phyloP scores from a whole-genome alignment of 345 rosid species.

The Camelina sativa region DNA sequence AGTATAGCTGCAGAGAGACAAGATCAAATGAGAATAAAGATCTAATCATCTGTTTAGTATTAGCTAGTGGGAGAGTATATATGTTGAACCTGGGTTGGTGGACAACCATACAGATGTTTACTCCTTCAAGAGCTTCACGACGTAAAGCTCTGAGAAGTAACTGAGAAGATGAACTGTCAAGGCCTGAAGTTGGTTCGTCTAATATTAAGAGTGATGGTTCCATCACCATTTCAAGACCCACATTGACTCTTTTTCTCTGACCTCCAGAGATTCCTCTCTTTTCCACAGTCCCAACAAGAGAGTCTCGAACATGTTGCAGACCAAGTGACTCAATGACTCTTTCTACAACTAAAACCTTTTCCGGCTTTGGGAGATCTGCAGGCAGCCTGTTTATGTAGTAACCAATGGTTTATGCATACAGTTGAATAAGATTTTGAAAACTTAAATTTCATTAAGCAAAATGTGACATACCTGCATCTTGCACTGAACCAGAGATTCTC shows the following conservation, averaged over 20 bases:
- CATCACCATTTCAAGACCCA: slow-evolving; percentile 99
- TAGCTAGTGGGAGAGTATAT: slow-evolving; percentile 11
- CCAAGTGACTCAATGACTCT: slow-evolving; percentile 92
- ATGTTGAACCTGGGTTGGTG: slow-evolving; percentile 91
- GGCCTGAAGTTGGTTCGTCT: slow-evolving; percentile 98
- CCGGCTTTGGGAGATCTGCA: slow-evolving; percentile 76
- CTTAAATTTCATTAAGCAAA: slow-evolving; percentile 7
- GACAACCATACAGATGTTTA: slow-evolving; percentile 91
- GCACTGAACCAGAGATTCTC: slow-evolving; percentile 99
- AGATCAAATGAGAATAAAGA: slow-evolving; percentile 22
- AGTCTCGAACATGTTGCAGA: slow-evolving; percentile 81
- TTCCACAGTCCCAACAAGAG: slow-evolving; percentile 95
- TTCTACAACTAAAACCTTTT: slow-evolving; percentile 89
- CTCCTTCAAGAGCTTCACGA: slow-evolving; percentile 99
- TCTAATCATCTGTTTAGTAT: neutral
- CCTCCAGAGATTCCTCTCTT: slow-evolving; percentile 99
- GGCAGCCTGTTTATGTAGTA: slow-evolving; percentile 60
- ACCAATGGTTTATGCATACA: slow-evolving; percentile 7
- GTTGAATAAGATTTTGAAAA: neutral
- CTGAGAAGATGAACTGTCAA: slow-evolving; percentile 98
- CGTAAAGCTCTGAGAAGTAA: slow-evolving; percentile 92
- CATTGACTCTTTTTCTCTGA: slow-evolving; percentile 97
- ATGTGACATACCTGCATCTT: slow-evolving; percentile 81
- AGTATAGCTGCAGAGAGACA: slow-evolving; percentile 65
- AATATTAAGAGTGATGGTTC: slow-evolving; percentile 98